Evolutionary conservation across 345 rosid genomes (phyloP), one percentile per base, ranked within the genome.

Genomic region (Garcia nutans): DNA sequence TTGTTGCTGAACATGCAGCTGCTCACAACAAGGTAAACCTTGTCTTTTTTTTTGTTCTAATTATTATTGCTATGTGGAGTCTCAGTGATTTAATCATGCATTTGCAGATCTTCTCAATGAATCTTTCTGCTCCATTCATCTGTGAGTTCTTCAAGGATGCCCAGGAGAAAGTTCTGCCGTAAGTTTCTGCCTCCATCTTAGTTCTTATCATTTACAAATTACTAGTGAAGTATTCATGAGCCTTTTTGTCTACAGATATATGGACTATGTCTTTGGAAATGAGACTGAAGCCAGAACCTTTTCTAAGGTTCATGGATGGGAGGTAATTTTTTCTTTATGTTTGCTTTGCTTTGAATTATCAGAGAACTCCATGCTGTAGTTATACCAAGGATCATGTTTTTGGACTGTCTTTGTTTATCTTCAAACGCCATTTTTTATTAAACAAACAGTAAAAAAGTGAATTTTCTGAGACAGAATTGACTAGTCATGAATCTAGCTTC

Each of bases 241-340:
- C 72, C 56, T 24, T 73, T 63, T 65, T n/a, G 58, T n/a, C 44
- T 79, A 56, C 83, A 95, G 98, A 74, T 96, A 92, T 75, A 81
- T 89, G 91, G 99, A 96, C 87, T 88, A 77, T 77, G 87, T 96
- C 63, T 96, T 96, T 82, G 99, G 98, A 22, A 96, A 92, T 55
- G 97, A 96, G 87, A 92, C 97, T 0, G 99, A 96, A 83, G 98
- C 98, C n/a, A 89, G 89, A 83, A 92, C 97, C 76, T 93, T 93
- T 79, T 77, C 99, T 9, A 90, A 85, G 81, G 99, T 92, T 88
- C 94, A 89, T 62, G 98, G 99, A 42, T 96, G 99, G 98, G 90
- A 96, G 94, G 98, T 96, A 76, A 76, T 10, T 23, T 57, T 52
- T 75, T n/a, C 44, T 42, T 33, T 33, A 13, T 52, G 37, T 2